Conservation (phyloP, 805 yeast genomes). For the Starmerella geochares region DNA sequence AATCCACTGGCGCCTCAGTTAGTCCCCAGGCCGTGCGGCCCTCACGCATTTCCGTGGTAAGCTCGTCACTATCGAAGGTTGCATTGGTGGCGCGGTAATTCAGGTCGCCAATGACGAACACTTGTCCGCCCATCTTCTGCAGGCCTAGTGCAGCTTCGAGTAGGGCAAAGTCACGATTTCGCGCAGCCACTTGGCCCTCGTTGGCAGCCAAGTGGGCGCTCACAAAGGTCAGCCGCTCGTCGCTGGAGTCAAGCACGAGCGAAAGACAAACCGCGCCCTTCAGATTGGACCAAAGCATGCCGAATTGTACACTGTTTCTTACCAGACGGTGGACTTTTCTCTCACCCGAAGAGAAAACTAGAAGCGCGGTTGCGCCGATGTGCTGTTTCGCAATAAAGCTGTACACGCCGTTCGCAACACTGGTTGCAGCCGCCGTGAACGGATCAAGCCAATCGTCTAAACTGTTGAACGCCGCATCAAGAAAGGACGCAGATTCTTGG, state of each 20-base stretch:
- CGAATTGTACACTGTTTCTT: conserved; percentile 32
- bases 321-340: conserved; percentile 24
- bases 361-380: conserved; percentile 29
- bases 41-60: conserved; percentile 35
- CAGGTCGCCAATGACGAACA: conserved; percentile 74
- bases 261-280: conserved; percentile 60
- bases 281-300: conserved; percentile 49
- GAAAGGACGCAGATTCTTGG: conserved; percentile 33
- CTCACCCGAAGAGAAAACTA: conserved; percentile 34
- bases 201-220: conserved; percentile 67
- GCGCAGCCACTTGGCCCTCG: conserved; percentile 49
- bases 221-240: conserved; percentile 47
- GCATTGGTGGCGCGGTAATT: conserved; percentile 54
- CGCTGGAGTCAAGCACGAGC: conserved; percentile 38
- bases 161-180: conserved; percentile 46
- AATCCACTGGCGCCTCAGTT: conserved; percentile 51
- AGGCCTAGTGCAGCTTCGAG: conserved; percentile 49
- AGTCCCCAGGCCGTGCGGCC: conserved; percentile 52
- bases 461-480: conserved; percentile 28
- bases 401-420: conserved; percentile 23
- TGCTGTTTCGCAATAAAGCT: conserved; percentile 20
- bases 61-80: conserved; percentile 41
- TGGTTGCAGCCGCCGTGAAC: conserved; percentile 14
- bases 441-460: conserved; percentile 25
- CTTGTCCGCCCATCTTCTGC: conserved; percentile 48